Evolutionary conservation across 2,329 filamentous ascomycete species (phyloP).

Genomic region (Cordyceps cateniannulata): DNA sequence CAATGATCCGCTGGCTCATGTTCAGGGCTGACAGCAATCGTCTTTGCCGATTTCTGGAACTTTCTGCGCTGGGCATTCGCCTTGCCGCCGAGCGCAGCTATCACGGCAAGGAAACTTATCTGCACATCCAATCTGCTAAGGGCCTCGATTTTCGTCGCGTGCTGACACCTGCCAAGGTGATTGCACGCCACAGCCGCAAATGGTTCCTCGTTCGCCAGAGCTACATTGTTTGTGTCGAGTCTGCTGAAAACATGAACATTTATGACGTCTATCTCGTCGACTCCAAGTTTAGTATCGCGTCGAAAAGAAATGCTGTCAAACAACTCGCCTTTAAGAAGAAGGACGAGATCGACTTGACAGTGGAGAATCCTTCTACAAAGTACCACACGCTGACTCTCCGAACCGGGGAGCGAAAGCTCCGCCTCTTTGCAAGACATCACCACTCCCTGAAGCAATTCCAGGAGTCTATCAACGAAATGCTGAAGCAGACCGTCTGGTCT

Average conservation of each 20-base stretch:
- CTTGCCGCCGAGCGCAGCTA: conserved; percentile 94
- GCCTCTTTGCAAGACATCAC: conserved; percentile 85
- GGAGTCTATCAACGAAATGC: conserved; percentile 84
- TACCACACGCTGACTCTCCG: conserved; percentile 84
- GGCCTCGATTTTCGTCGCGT: conserved; percentile 80
- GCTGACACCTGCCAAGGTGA: conserved; percentile 70
- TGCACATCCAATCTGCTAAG: conserved; percentile 87
- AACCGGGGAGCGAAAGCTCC: conserved; percentile 88
- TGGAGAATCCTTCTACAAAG: conserved; percentile 38
- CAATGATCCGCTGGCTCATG: conserved; percentile 94
- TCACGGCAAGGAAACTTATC: conserved; percentile 92
- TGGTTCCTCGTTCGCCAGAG: conserved; percentile 98
- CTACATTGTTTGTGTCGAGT: conserved; percentile 97
- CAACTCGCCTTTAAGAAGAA: conserved; percentile 54
- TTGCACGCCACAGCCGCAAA: conserved; percentile 79
- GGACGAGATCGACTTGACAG: conserved; percentile 38
- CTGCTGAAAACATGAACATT: conserved; percentile 96
- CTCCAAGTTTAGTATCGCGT: conserved; percentile 73
- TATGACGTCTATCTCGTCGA: conserved; percentile 99
- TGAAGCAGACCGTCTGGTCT: conserved; percentile 74
- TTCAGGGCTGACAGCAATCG: conserved; percentile 94
- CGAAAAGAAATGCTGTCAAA: conserved; percentile 56
- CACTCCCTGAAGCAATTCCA: conserved; percentile 87
- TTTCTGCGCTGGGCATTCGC: conserved; percentile 88
- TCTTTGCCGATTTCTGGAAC: conserved; percentile 89